Conservation (phyloP, 116 monocot genomes). For the Papilionanthe hybrid region DNA sequence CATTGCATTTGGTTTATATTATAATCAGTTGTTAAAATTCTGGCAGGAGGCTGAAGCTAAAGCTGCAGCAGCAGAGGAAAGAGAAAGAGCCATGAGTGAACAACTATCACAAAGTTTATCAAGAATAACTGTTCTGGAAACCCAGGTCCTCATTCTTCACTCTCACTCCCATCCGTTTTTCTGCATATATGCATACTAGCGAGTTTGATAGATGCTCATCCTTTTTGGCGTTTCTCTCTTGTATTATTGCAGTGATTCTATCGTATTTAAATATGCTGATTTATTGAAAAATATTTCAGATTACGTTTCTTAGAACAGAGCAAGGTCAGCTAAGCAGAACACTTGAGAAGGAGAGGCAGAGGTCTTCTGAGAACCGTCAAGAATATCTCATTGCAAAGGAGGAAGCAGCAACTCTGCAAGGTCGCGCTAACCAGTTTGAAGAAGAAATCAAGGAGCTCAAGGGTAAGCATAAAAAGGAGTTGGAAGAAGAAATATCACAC, state of each 20-base stretch:
- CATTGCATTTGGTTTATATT: slow-evolving; percentile 1
- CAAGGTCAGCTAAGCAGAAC: slow-evolving; percentile 82
- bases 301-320: slow-evolving; percentile 89
- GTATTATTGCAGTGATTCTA: not conserved
- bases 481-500: slow-evolving; percentile 59
- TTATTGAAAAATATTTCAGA: slow-evolving; percentile 33
- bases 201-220: too few relatives aligned
- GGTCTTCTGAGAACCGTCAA: slow-evolving; percentile 92
- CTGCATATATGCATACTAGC: not conserved
- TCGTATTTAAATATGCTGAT: not conserved
- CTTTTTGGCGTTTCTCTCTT: too few relatives aligned
- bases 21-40: not conserved
- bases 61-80: slow-evolving; percentile 91
- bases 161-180: not conserved
- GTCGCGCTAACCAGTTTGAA: slow-evolving; percentile 85
- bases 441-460: slow-evolving; percentile 82
- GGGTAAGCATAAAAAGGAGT: slow-evolving; percentile 63
- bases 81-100: slow-evolving; percentile 70
- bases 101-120: slow-evolving; percentile 79
- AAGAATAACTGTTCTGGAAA: slow-evolving; percentile 83
- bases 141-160: slow-evolving; percentile 53
- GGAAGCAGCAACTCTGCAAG: slow-evolving; percentile 96
- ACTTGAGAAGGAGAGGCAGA: slow-evolving; percentile 95
- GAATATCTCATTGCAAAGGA: slow-evolving; percentile 84
- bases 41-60: slow-evolving; percentile 95